Base-by-base conservation (phyloP, 768 basidiomycete species). In the Phanerodontia chrysosporium region DNA sequence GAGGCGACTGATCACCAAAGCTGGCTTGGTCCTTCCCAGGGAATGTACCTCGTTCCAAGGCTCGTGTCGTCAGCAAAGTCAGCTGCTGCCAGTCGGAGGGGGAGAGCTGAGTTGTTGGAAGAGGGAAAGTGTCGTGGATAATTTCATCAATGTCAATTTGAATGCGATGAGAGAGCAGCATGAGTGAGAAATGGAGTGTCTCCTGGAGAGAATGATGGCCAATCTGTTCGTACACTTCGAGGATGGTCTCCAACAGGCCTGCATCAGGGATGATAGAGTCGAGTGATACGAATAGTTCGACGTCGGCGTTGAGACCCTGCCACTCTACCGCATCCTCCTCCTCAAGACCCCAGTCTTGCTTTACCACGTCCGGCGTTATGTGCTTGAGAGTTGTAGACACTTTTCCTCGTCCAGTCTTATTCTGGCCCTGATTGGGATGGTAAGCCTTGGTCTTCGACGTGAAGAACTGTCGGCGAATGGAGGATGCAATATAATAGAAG, bases 271-370 rank as follows among this genome's bases (percentile, higher is more conserved):
- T 35, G 24, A 49, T 45, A 28, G 29, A 12, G 12, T 65, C 48
- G 30, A 65, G 58, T 1, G 35, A 35, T 52, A 60, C 60, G 0
- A 66, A 55, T n/a, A 68, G 62, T 21, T 64, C 60, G 51, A 65
- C n/a, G 18, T 42, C 39, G 18, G 9, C 39, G 10, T 10, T 18
- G 4, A 18, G 10, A 18, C 39, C 18, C 4, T 18, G 39, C 39
- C 39, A 42, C 39, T 42, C 10, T 42, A 42, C 39, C 6, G 18
- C 39, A 4, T 42, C 39, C 6, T 10, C 39, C 18, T 42, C 39
- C 18, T 42, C 39, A 18, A 18, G 10, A 7, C 9, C 18, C 10
- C 18, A 10, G 39, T 35, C 32, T 13, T 7, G 32, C 32, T 35
- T 35, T n/a, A n/a, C n/a, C n/a, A n/a, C n/a, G n/a, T n/a, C n/a